These are phyloP conservation scores for Colletotrichum gigasporum DNA, from an alignment of 2,329 filamentous ascomycete genomes.

Conservation along the genomic window DNA sequence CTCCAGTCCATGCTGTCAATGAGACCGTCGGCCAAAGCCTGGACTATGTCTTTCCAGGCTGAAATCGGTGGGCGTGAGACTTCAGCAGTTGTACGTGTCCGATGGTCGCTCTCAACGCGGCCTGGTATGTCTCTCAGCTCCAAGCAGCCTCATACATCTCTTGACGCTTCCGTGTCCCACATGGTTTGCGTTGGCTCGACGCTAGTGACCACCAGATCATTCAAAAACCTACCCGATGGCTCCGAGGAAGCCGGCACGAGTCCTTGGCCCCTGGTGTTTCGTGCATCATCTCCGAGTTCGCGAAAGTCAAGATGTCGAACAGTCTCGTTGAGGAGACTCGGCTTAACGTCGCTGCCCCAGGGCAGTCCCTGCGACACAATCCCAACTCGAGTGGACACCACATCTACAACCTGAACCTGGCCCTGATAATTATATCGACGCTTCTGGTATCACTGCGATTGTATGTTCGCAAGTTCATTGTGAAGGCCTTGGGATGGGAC, in stretches of 20 bases:
- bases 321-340: background rate
- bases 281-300: background rate
- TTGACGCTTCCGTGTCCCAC: constrained; percentile 9
- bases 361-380: constrained; percentile 4
- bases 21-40: too few species aligned
- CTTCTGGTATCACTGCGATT: constrained; percentile 9
- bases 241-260: background rate
- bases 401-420: constrained; percentile 24
- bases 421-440: constrained; percentile 24
- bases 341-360: background rate
- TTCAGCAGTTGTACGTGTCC: background rate
- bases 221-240: constrained; percentile 15
- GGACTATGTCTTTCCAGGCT: background rate
- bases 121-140: background rate
- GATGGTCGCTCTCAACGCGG: background rate
- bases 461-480: constrained; percentile 10
- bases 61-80: background rate
- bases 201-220: background rate
- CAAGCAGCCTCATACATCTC: background rate
- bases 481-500: constrained; percentile 23
- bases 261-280: background rate
- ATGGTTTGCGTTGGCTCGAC: background rate
- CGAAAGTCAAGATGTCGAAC: background rate
- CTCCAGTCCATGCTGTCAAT: background rate
- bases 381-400: constrained; percentile 19